A percentile compares a stretch with the other conserved stretches of the same genome.
Evolutionary conservation across 2,329 filamentous ascomycete species (phyloP).

Genomic region (Fusarium ramigenum): DNA sequence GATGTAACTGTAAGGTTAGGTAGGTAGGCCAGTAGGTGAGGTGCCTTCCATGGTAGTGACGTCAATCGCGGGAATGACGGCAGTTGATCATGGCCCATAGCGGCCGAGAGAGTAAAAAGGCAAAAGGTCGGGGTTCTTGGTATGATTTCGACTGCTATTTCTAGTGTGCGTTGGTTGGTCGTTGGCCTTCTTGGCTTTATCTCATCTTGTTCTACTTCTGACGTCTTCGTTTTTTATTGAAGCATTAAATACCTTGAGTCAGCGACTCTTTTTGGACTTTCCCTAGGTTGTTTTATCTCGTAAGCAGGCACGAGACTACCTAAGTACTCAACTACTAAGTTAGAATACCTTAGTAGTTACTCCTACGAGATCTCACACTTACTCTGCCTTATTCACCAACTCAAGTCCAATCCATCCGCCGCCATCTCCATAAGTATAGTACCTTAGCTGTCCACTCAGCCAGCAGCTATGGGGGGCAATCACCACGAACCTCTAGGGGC

Average conservation of each 20-base stretch:
- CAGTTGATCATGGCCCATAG: slow-evolving; percentile 28
- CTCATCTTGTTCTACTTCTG: slow-evolving; percentile 17
- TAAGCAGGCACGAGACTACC: background rate
- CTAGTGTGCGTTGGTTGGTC: slow-evolving; percentile 6
- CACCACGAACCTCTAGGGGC: slow-evolving; percentile 68
- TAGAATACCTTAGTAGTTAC: too few species aligned
- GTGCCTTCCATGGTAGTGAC: slow-evolving; percentile 7
- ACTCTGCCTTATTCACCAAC: background rate
- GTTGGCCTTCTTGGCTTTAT: slow-evolving; percentile 17
- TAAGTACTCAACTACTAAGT: too few species aligned
- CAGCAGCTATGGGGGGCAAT: slow-evolving; percentile 56
- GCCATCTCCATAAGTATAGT: background rate
- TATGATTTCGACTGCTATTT: slow-evolving; percentile 8
- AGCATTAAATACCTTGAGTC: background rate
- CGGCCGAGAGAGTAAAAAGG: background rate
- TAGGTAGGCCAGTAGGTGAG: background rate
- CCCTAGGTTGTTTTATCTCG: slow-evolving; percentile 10
- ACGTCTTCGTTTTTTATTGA: slow-evolving; percentile 23
- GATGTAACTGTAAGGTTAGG: background rate
- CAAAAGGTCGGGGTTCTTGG: background rate
- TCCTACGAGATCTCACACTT: background rate
- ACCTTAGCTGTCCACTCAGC: background rate
- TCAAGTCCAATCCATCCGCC: background rate
- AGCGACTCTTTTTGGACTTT: background rate
- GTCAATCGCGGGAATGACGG: slow-evolving; percentile 36